Percentiles rank a stretch among this genome's conserved stretches.
These are phyloP conservation scores for Tieghemiomyces parasiticus DNA, from an alignment of 192 early-diverging fungal species.

Conservation along the genomic window DNA sequence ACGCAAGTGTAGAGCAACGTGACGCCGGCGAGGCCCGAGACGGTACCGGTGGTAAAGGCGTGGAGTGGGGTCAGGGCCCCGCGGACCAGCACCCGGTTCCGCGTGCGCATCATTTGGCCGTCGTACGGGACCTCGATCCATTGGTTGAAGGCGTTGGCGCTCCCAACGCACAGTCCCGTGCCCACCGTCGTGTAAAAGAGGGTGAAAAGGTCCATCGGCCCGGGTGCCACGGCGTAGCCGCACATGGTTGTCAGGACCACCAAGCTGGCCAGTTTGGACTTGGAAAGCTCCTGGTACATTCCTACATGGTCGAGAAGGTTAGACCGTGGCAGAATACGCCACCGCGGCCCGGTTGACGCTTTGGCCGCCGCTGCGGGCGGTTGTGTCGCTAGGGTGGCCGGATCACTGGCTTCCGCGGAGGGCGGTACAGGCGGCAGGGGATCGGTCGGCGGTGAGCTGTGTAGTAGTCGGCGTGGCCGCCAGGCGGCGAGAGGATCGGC, in stretches of 20 bases:
- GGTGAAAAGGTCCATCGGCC: slow-evolving; percentile 32
- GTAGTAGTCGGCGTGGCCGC: no score
- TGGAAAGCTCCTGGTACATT: slow-evolving; percentile 63
- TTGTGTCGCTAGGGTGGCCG: no score
- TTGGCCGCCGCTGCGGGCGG: no score
- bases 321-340: neutral
- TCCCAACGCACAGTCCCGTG: slow-evolving; percentile 71
- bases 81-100: slow-evolving; percentile 72
- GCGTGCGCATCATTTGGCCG: slow-evolving; percentile 91
- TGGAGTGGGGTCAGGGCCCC: slow-evolving; percentile 59
- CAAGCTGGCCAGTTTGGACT: slow-evolving; percentile 72
- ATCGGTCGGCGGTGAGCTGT: no score
- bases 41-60: slow-evolving; percentile 55
- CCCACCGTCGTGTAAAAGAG: slow-evolving; percentile 73
- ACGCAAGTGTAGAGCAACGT: slow-evolving; percentile 52
- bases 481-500: no score
- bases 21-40: slow-evolving; percentile 51
- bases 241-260: slow-evolving; percentile 91
- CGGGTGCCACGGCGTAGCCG: slow-evolving; percentile 86
- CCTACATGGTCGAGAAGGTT: slow-evolving; percentile 12
- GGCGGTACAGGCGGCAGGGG: no score
- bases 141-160: slow-evolving; percentile 93
- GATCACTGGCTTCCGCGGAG: no score
- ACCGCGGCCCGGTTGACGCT: neutral
- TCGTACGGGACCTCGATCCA: slow-evolving; percentile 93